Base-by-base conservation (phyloP, 2,329 filamentous ascomycete species). In the Fusarium camptoceras region DNA sequence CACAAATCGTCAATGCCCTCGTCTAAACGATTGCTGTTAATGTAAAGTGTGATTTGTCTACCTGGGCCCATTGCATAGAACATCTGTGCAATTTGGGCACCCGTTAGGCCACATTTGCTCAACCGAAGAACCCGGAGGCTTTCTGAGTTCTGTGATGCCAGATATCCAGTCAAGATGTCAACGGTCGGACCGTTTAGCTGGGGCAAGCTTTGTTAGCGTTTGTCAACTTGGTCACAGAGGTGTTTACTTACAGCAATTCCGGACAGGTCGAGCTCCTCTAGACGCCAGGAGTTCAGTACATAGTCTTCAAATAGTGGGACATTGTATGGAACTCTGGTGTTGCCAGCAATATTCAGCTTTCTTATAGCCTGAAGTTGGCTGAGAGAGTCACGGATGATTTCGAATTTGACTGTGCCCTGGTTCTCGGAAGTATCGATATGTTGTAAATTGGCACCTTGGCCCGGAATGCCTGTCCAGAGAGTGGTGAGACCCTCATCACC, bases 201-300 rank as follows among this genome's bases (percentile, higher is more conserved):
- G 27, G 27, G 10, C 4, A 24, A 20, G 5, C 34, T 22, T 50
- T 43, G 68, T 74, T 64, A 73, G 62, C 25, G 24, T 39, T 34
- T 15, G 16, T 28, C 14, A 39, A 30, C n/a, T n/a, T 25, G 27
- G n/a, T 8, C 12, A 28, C 25, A 5, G 46, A 41, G 3, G 4
- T 3, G 31, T 8, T n/a, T 34, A 61, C 80, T 67, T 75, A 87
- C 84, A 78, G 83, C 83, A 76, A 86, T 87, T 8, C 84, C 83
- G 5, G 87, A 88, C 28, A 89, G 76, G 66, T 88, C 83, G 18
- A 89, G 76, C 60, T 86, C 85, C 71, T 87, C 83, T 25, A 89
- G 78, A n/a, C 78, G 78, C 80, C 84, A 85, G 20, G 77, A 72
- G 42, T 78, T 70, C 46, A 87, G 76, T 10, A 79, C 76, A 53